Evolutionary conservation across 2,329 filamentous ascomycete species (phyloP), one percentile per base, ranked within the genome.

Genomic region (Beauveria asiatica): DNA sequence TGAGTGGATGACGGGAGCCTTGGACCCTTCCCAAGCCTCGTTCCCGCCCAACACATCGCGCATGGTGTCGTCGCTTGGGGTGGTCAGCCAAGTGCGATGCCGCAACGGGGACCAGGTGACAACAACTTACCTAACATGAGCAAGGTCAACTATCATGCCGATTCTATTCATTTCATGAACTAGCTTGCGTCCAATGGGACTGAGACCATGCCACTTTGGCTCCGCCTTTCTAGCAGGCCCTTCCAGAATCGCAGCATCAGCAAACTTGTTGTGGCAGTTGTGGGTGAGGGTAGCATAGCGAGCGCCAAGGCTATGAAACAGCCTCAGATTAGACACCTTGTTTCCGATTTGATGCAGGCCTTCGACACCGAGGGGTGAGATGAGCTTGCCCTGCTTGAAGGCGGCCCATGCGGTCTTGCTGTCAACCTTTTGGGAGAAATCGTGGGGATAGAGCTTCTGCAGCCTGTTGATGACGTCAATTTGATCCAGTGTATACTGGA

Each of bases 261-360:
- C 91, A 72, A 89, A 97, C 54, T 79, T 82, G 74, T 96, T 97
- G 73, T 95, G 90, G 74, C 92, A 97, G 72, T 96, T 96, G 78
- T 96, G 93, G 2, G 90, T 96, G 17, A 97, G 77, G 0, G 92
- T 97, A 19, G 87, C 86, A 68, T 97, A 97, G 54, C 91, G 86
- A 5, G 92, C 92, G 1, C 93, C 93, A 3, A 96, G 79, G 3
- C 81, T 77, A 71, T 94, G 79, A 72, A 87, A 96, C 25, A 84
- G 79, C 7, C 93, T 85, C 10, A 97, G 78, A 59, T 86, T 92
- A 45, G 88, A 81, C 25, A 86, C 78, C 1, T 86, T 89, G 74
- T 97, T 96, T 61, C 91, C 92, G 66, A 97, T 95, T 68, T 96
- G 93, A 70, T 97, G 93, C 8, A 97, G 81, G 3, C 93, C 93